A percentile compares a stretch with the other conserved stretches of the same genome.
Evolutionary conservation across 2,329 filamentous ascomycete species (phyloP).

Genomic region (Chaetomiaceae sp.): DNA sequence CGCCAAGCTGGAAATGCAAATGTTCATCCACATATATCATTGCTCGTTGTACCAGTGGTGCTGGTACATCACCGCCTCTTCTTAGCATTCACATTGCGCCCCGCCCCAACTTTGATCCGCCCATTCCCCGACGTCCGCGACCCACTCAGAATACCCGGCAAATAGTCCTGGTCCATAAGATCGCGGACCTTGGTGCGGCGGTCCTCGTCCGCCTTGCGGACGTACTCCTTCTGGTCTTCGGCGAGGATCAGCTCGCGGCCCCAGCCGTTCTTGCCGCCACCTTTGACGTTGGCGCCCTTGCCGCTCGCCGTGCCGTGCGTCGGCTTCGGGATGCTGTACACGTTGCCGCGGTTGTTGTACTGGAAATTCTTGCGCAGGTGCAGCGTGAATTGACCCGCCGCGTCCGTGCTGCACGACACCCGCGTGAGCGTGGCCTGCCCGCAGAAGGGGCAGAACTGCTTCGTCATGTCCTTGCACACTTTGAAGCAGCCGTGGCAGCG

Average conservation of each 20-base stretch:
- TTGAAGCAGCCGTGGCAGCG: conserved; percentile 93
- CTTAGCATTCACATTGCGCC: conserved; percentile 76
- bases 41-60: neutral
- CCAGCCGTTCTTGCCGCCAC: conserved; percentile 82
- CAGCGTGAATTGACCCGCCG: conserved; percentile 72
- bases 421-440: conserved; percentile 82
- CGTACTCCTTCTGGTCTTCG: conserved; percentile 94
- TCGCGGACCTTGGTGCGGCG: conserved; percentile 66
- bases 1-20: neutral
- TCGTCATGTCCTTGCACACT: conserved; percentile 72
- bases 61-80: conserved; percentile 44
- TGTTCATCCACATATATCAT: neutral
- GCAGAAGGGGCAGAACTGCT: conserved; percentile 90
- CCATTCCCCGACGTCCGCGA: conserved; percentile 57
- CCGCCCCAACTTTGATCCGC: conserved; percentile 74
- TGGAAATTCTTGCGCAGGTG: conserved; percentile 94
- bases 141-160: conserved; percentile 79
- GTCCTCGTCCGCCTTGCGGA: conserved; percentile 56
- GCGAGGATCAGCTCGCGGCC: conserved; percentile 76
- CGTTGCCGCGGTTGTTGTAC: conserved; percentile 89
- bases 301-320: conserved; percentile 74
- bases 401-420: conserved; percentile 77
- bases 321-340: conserved; percentile 89
- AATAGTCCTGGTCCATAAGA: conserved; percentile 90
- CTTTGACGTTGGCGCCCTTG: conserved; percentile 54